Evolutionary conservation across 371 early-diverging fungal species (phyloP), one percentile per base, ranked within the genome.

Genomic region (Apophysomyces trapeziformis): DNA sequence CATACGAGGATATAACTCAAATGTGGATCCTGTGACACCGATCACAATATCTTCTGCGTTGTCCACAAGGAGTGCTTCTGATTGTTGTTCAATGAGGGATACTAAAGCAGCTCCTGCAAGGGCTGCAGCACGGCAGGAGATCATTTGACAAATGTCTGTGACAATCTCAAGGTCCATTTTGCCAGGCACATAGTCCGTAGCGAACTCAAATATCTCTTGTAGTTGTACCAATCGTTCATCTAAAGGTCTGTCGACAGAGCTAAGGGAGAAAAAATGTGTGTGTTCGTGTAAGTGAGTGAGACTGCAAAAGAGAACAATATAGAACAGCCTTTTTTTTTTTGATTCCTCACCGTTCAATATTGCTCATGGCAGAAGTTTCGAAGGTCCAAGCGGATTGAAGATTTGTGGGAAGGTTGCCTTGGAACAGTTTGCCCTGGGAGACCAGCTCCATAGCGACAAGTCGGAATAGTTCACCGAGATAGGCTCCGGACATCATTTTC

Each of bases 401-500:
- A 36, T 75, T 79, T 50, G 78, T 72, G 5, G 92, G 88, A 16
- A 85, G 75, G 37, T 73, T 67, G 50, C 92, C 93, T 21, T 71
- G 67, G 66, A 93, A 95, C 16, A 95, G 70, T 36, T 82, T 75
- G 56, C 86, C 89, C 61, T 80, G 78, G 64, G 86, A 81, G 63
- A 90, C 83, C 57, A 94, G 85, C 68, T 95, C 91, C 46, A 93
- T 68, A 14, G 86, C 69, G 57, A 89, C 87, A 57, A 87, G 78
- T 41, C 97, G 90, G 14, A 85, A 85, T 35, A 96, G 79, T 74
- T 96, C 97, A 64, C 96, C 95, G n/a, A 96, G 73, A 76, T 94
- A 96, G 73, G 93, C 85, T 14, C 97, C 96, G 39, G 92, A 90
- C 56, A 95, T 87, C 90, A 95, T 90, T 78, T 96, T 96, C 73